Evolutionary conservation across 768 basidiomycete genomes (phyloP), one percentile per base, ranked within the genome.

Genomic region (Boletus eberwhitei): DNA sequence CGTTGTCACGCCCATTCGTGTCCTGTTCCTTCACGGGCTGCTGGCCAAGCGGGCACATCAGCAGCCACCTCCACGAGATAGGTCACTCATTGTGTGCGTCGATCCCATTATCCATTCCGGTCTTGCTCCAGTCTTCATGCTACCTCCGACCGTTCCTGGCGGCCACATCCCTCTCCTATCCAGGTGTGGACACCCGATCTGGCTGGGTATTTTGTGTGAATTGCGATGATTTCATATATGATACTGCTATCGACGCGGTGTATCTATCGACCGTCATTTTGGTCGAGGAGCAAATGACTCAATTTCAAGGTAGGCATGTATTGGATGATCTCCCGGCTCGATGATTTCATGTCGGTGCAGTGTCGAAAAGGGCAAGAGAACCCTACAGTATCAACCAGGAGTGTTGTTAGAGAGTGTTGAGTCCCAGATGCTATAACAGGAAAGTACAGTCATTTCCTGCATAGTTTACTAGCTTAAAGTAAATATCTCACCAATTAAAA

Each of bases 201-300:
- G 93, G 93, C n/a, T 75, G 76, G 11, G 72, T 94, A 2, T 94
- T 81, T 64, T 95, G 93, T 65, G 67, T 73, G 3, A 73, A 77
- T 34, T 95, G 93, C 71, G 77, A 85, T 36, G 87, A 93, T 65
- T 86, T 91, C 55, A 78, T 91, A 22, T 87, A 86, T 60, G 76
- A 88, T 58, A 59, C 77, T 12, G 68, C 64, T 2, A 63, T 92
- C 35, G 82, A 84, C 38, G 67, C 71, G 8, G 52, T 80, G 8
- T 75, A 79, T 57, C 60, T 78, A 26, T 63, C 74, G 5, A 73
- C 79, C 4, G 66, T 77, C 9, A 62, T 88, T 5, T 66, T 71
- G 26, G 75, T 80, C 11, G 87, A 89, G 65, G 87, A 90, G 70
- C 78, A 77, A 41, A 71, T 76, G 36, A 81, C 83, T 0, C 73